These are phyloP conservation scores for Aspergillus steynii DNA, from an alignment of 495 filamentous ascomycete genomes.

Conservation along the genomic window DNA sequence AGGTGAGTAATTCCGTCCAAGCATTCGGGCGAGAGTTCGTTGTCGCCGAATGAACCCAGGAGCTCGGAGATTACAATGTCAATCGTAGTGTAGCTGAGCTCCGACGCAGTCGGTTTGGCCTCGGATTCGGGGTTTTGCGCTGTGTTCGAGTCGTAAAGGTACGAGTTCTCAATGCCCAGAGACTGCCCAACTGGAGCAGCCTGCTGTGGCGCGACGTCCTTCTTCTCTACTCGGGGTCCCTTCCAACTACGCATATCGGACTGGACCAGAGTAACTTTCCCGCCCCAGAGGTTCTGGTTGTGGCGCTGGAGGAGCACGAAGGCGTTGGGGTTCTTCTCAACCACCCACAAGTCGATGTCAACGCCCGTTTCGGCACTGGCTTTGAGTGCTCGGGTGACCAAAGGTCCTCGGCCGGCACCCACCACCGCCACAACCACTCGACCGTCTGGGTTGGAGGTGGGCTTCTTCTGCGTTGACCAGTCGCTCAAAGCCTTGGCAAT, in stretches of 20 bases:
- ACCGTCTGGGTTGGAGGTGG: slow-evolving; percentile 65
- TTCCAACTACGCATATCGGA: slow-evolving; percentile 98
- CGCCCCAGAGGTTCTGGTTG: slow-evolving; percentile 74
- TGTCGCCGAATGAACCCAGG: slow-evolving; percentile 88
- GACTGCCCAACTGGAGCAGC: slow-evolving; percentile 32
- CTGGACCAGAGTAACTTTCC: slow-evolving; percentile 79
- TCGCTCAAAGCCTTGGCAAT: slow-evolving; percentile 80
- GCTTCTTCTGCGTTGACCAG: slow-evolving; percentile 69
- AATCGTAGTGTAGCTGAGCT: slow-evolving; percentile 57
- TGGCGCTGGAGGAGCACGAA: slow-evolving; percentile 87
- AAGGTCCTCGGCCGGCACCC: slow-evolving; percentile 86
- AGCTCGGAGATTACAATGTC: slow-evolving; percentile 95
- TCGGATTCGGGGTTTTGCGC: slow-evolving; percentile 9
- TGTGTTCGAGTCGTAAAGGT: slow-evolving; percentile 29
- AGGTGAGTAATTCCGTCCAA: slow-evolving; percentile 87
- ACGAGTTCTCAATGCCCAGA: slow-evolving; percentile 33
- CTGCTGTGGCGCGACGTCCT: slow-evolving; percentile 2
- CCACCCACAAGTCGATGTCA: slow-evolving; percentile 78
- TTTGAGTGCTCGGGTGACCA: slow-evolving; percentile 80
- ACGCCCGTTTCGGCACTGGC: slow-evolving; percentile 77
- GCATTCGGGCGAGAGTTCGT: slow-evolving; percentile 88
- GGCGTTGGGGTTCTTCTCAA: slow-evolving; percentile 98
- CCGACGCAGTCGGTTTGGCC: slow-evolving; percentile 5
- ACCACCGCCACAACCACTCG: slow-evolving; percentile 88
- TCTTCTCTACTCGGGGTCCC: slow-evolving; percentile 50